Evolutionary conservation across 345 rosid species (phyloP), one percentile per base, ranked within the genome.

Genomic region (Dipteronia dyeriana): DNA sequence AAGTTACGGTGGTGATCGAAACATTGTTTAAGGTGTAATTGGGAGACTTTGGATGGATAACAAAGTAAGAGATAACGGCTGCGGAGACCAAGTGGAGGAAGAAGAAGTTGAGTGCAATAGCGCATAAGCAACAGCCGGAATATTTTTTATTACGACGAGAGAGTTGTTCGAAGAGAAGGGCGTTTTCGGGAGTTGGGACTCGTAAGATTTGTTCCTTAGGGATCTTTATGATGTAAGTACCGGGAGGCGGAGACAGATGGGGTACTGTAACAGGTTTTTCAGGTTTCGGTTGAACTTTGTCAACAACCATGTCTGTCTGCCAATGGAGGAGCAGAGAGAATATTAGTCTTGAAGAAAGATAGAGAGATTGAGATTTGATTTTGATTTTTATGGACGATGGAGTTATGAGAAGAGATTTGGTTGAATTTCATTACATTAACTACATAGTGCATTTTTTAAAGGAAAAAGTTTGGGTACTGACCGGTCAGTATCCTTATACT

Each of bases 191-290:
- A 0, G 97, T 97, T 0, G 99, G 98, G 5, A 95, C 83, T 22
- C 94, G 91, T 85, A 90, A 89, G 88, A 95, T 71, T 75, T 89
- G 96, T 75, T 93, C 91, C 71, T 90, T 95, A 3, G 97, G 99
- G 78, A 93, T 79, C 66, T 86, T 92, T 80, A 92, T 82, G 43
- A 95, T 92, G 89, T 92, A 92, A 2, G 97, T 91, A 4, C 85
- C 85, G 3, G 90, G 86, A 10, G 91, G 89, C n/a, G 90, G 86
- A 5, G 73, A 51, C n/a, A 4, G 56, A 3, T 11, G 41, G 9
- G 79, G 68, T 16, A 31, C 34, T 31, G 79, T 79, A 22, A 66
- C 10, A 7, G 71, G 74, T 65, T 83, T 78, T 12, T 73, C 57
- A 2, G 9, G 10, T 4, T 41, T 41, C 45, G 9, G 45, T 31